phyloP scores from a whole-genome alignment of 2,329 filamentous ascomycete genomes.

The Dothideomycetes sp. region DNA sequence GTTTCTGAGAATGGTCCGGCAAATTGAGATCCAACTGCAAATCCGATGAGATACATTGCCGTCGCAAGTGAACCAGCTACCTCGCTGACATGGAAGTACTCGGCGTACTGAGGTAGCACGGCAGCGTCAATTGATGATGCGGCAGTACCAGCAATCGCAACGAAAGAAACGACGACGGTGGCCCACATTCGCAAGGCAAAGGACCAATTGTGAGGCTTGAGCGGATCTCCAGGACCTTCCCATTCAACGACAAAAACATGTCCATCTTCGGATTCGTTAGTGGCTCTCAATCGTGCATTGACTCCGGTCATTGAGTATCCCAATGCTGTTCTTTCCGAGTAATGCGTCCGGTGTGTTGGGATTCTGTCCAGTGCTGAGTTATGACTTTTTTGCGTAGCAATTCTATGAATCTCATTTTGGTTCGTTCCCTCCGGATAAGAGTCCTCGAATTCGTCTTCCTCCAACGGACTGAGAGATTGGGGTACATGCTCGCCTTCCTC shows the following conservation, averaged over 20 bases:
- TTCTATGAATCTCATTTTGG: slow-evolving; percentile 9
- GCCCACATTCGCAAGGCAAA: slow-evolving; percentile 10
- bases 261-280: slow-evolving; percentile 10
- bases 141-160: slow-evolving; percentile 12
- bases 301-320: slow-evolving; percentile 13
- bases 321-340: slow-evolving; percentile 11
- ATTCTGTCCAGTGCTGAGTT: not conserved
- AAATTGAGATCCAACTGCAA: slow-evolving; percentile 30
- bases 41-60: slow-evolving; percentile 35
- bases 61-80: slow-evolving; percentile 9
- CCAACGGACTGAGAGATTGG: slow-evolving; percentile 7
- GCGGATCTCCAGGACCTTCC: slow-evolving; percentile 11
- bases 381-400: slow-evolving; percentile 5
- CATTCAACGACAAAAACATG: slow-evolving; percentile 14
- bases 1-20: slow-evolving; percentile 33
- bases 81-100: slow-evolving; percentile 10
- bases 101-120: slow-evolving; percentile 12
- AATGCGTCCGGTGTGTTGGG: slow-evolving; percentile 13
- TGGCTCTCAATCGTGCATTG: slow-evolving; percentile 11
- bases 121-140: slow-evolving; percentile 13
- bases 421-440: slow-evolving; percentile 6
- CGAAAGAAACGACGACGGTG: slow-evolving; percentile 9
- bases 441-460: slow-evolving; percentile 6
- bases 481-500: not conserved
- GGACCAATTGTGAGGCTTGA: slow-evolving; percentile 13